phyloP scores from a whole-genome alignment of 1,284 basidiomycete genomes.

The Golubevia sp. region DNA sequence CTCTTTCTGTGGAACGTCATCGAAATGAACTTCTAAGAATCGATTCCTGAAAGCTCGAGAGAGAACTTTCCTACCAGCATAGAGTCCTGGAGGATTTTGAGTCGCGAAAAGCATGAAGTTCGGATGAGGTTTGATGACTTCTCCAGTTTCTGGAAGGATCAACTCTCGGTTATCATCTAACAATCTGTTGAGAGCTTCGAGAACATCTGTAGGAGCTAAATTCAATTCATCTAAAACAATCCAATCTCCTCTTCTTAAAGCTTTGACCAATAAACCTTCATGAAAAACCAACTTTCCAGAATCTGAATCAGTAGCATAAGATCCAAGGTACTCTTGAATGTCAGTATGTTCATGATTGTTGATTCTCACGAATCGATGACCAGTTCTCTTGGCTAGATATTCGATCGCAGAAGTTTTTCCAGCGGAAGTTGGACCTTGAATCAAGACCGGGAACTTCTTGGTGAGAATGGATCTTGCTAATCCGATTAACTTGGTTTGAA shows the following conservation, averaged over 20 bases:
- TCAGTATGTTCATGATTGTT: slow-evolving; percentile 99
- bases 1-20: slow-evolving; percentile 92
- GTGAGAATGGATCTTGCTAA: slow-evolving; percentile 88
- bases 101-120: slow-evolving; percentile 98
- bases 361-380: slow-evolving; percentile 95
- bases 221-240: slow-evolving; percentile 98
- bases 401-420: slow-evolving; percentile 98
- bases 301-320: slow-evolving; percentile 88
- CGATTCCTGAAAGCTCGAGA: slow-evolving; percentile 96
- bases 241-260: slow-evolving; percentile 91
- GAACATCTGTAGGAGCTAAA: slow-evolving; percentile 93
- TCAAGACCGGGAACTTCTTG: slow-evolving; percentile 88
- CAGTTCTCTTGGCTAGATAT: slow-evolving; percentile 89
- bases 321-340: slow-evolving; percentile 95
- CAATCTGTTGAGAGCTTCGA: slow-evolving; percentile 94
- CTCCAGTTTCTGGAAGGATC: slow-evolving; percentile 93
- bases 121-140: slow-evolving; percentile 89
- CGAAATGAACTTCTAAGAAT: slow-evolving; percentile 98
- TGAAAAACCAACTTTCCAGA: slow-evolving; percentile 92
- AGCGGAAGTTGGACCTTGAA: slow-evolving; percentile 96
- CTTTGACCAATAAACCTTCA: slow-evolving; percentile 86
- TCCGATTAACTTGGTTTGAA: slow-evolving; percentile 91
- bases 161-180: slow-evolving; percentile 98
- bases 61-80: slow-evolving; percentile 91
- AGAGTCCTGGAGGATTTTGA: slow-evolving; percentile 96